These are phyloP conservation scores for Phyllosticta paracitricarpa DNA, from an alignment of 2,329 filamentous ascomycete species.

Conservation along the genomic window DNA sequence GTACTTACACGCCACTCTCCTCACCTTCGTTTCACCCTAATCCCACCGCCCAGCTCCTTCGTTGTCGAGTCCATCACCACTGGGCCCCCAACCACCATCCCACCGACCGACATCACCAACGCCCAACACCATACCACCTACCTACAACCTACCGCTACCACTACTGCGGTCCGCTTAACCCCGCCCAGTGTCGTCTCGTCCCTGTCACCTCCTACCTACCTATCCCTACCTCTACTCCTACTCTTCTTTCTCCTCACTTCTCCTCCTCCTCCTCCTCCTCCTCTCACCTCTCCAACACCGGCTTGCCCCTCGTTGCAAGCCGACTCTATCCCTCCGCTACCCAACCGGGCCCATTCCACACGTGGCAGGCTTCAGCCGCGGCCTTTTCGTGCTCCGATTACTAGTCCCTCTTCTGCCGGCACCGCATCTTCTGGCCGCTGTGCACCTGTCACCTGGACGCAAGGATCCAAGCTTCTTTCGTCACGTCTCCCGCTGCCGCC, in stretches of 20 bases:
- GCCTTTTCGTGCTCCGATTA: neutral
- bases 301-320: slow-evolving; percentile 9
- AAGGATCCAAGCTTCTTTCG: neutral
- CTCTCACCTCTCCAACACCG: neutral
- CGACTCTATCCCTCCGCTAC: neutral
- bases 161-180: too few species aligned
- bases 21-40: slow-evolving; percentile 11
- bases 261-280: neutral
- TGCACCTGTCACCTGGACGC: neutral
- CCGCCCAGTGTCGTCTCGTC: neutral
- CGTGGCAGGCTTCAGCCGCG: slow-evolving; percentile 2
- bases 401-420: slow-evolving; percentile 7
- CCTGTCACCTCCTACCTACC: neutral
- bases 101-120: slow-evolving; percentile 4
- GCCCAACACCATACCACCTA: neutral
- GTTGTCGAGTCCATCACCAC: neutral
- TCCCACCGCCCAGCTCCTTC: slow-evolving; percentile 6
- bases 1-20: slow-evolving; percentile 11
- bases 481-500: neutral
- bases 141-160: neutral
- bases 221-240: neutral
- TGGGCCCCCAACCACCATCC: slow-evolving; percentile 5
- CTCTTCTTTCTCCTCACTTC: neutral
- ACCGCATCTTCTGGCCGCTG: slow-evolving; percentile 2
- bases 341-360: neutral